Base-by-base conservation (phyloP, 139 green algal genomes). In the Tetraselmis striata region DNA sequence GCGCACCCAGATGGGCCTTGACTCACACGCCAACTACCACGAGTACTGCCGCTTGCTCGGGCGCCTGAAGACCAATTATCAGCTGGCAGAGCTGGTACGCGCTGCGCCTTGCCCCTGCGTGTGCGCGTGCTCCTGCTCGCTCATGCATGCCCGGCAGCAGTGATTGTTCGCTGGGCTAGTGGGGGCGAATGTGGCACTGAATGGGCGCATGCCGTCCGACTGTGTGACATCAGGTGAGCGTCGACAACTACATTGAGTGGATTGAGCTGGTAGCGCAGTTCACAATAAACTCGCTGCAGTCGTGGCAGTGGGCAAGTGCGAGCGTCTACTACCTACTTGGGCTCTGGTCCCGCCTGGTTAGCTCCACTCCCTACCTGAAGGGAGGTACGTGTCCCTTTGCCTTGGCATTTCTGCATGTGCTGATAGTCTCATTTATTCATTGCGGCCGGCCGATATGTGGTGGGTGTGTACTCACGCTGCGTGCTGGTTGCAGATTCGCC, bases 31-130 rank as follows among this genome's bases (percentile, higher is more conserved):
- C 75, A 99, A 98, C 88, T 99, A 98, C 87, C 95, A 99, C 84
- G 94, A 98, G 86, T 95, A 98, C 84, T 99, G 96, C 89, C 87
- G 95, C 30, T 85, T 99, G 83, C 90, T 99, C 75, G 95, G 95
- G 2, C 87, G 96, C 1, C 86, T 99, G 0, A 98, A 98, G 82
- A 98, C 95, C 79, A 99, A 99, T 88, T 99, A 98, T 89, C 96
- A 99, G 88, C 91, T 98, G 1, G 86, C 78, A 2, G 94, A 97
- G 77, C 86, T 97, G 88, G 93, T 97, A 67, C 5, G n/a, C n/a
- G n/a, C n/a, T n/a, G n/a, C n/a, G n/a, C n/a, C n/a, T 79, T 30
- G n/a, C n/a, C n/a, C n/a, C n/a, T n/a, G n/a, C n/a, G n/a, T n/a
- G n/a, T n/a, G n/a, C n/a, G n/a, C n/a, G n/a, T n/a, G n/a, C n/a